These are phyloP conservation scores for Vickermania ingenoplastis DNA, from an alignment of 208 protist genomes.

Conservation along the genomic window DNA sequence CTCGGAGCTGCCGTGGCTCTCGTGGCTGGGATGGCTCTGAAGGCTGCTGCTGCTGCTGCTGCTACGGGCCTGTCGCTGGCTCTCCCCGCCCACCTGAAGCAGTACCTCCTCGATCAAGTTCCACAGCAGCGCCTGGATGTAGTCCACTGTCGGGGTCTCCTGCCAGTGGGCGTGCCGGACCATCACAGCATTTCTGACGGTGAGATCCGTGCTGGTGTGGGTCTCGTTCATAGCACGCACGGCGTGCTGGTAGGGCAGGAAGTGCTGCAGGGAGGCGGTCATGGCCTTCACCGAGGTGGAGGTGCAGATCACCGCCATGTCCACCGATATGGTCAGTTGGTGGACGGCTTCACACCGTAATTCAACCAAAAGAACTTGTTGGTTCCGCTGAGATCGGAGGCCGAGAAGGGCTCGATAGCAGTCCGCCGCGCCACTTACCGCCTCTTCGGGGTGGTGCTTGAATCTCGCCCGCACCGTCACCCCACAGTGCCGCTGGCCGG, in stretches of 20 bases:
- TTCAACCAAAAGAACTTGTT: slow-evolving; percentile 56
- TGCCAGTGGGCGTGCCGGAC: not conserved
- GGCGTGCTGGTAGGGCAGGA: too few relatives aligned
- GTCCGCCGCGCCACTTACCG: slow-evolving; percentile 8
- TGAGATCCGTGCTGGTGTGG: not conserved
- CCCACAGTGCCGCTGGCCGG: slow-evolving; percentile 34
- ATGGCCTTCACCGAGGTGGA: not conserved
- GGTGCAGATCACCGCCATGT: slow-evolving; percentile 24
- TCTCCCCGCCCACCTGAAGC: too few relatives aligned
- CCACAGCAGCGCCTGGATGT: slow-evolving; percentile 24
- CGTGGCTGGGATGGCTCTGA: too few relatives aligned
- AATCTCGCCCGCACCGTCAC: slow-evolving; percentile 60
- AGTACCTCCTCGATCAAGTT: slow-evolving; percentile 19
- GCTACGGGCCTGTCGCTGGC: too few relatives aligned
- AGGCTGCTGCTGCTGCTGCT: too few relatives aligned
- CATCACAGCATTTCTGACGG: not conserved
- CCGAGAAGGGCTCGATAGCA: slow-evolving; percentile 35
- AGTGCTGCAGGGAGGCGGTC: slow-evolving; percentile 1
- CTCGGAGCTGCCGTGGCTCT: too few relatives aligned
- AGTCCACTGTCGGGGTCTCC: slow-evolving; percentile 7
- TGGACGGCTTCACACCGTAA: slow-evolving; percentile 55
- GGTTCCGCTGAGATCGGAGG: slow-evolving; percentile 40
- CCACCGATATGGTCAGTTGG: slow-evolving; percentile 41
- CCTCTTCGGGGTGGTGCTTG: slow-evolving; percentile 3
- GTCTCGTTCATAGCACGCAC: too few relatives aligned